Conservation (phyloP, 1,284 basidiomycete genomes). For the Omphalotus olearius region DNA sequence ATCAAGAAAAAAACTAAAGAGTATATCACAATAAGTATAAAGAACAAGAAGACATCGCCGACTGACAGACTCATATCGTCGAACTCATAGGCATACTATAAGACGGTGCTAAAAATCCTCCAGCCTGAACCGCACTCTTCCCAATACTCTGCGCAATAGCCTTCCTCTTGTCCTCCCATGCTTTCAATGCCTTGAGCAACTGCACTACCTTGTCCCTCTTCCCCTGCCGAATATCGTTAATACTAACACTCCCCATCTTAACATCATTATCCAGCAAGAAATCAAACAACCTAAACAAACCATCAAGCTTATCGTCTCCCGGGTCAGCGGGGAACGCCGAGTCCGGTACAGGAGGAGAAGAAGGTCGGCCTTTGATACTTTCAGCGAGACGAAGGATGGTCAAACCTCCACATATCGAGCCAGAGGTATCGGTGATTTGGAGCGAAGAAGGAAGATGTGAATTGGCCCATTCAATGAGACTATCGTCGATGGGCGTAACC, state of each 20-base stretch:
- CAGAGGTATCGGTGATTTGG: slow-evolving; percentile 52
- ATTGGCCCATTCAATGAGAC: slow-evolving; percentile 85
- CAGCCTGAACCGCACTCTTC: slow-evolving; percentile 33
- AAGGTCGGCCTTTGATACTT: slow-evolving; percentile 65
- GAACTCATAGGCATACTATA: background rate
- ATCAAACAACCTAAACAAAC: slow-evolving; percentile 85
- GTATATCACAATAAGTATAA: background rate
- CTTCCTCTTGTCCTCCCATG: slow-evolving; percentile 72
- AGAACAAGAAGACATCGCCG: background rate
- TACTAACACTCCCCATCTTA: slow-evolving; percentile 83
- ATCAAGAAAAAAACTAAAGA: background rate
- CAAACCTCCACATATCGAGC: slow-evolving; percentile 61
- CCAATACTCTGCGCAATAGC: slow-evolving; percentile 51
- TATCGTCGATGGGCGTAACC: slow-evolving; percentile 37
- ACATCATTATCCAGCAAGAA: slow-evolving; percentile 86
- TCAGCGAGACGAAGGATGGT: slow-evolving; percentile 74
- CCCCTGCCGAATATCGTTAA: slow-evolving; percentile 83
- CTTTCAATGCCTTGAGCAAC: slow-evolving; percentile 69
- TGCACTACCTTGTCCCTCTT: slow-evolving; percentile 76
- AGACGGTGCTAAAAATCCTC: slow-evolving; percentile 28
- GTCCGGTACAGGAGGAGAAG: slow-evolving; percentile 69
- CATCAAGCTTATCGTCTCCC: slow-evolving; percentile 80
- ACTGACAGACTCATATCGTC: background rate
- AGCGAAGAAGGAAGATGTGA: slow-evolving; percentile 66
- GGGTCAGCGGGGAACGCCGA: slow-evolving; percentile 69